Percentiles rank a stretch among this genome's conserved stretches.
These are phyloP conservation scores for Auricularia cornea DNA, from an alignment of 768 basidiomycete genomes.

Conservation along the genomic window DNA sequence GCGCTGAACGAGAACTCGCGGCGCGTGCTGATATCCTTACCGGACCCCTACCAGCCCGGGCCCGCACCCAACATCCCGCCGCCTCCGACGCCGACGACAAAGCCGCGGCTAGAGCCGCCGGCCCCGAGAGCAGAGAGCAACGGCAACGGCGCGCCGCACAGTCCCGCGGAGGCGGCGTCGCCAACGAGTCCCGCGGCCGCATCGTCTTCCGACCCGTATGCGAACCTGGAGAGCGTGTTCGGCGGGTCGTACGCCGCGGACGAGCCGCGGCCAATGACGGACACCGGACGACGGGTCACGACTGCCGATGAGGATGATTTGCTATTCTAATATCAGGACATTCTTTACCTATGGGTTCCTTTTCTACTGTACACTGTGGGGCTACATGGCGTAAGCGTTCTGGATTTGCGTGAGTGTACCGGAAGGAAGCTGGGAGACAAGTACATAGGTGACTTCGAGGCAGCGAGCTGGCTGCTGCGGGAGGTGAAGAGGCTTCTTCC, in stretches of 20 bases:
- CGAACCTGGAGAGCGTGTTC: constrained; percentile 70
- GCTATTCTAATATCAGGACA: constrained; percentile 37
- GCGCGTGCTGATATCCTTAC: constrained; percentile 55
- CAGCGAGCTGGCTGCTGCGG: no score
- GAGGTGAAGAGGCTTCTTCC: no score
- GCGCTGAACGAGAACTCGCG: constrained; percentile 80
- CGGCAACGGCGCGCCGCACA: constrained; percentile 11
- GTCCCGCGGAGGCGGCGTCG: constrained; percentile 18
- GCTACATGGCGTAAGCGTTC: no score
- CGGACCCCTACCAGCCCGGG: constrained; percentile 25
- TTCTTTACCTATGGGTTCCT: no score
- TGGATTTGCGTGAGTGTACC: no score
- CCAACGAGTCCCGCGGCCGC: constrained; percentile 10
- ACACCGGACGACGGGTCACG: constrained; percentile 19
- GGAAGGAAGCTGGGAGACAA: no score
- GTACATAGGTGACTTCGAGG: no score
- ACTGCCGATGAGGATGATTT: constrained; percentile 57
- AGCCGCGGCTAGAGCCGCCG: constrained; percentile 13
- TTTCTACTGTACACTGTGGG: no score
- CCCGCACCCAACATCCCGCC: constrained; percentile 18
- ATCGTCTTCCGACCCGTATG: constrained; percentile 59
- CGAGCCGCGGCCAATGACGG: constrained; percentile 53
- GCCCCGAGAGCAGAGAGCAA: constrained; percentile 9
- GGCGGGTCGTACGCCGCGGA: constrained; percentile 58
- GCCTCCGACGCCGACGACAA: constrained; percentile 20